Evolutionary conservation across 192 early-diverging fungal species (phyloP), one percentile per base, ranked within the genome.

Genomic region (Podila horticola): DNA sequence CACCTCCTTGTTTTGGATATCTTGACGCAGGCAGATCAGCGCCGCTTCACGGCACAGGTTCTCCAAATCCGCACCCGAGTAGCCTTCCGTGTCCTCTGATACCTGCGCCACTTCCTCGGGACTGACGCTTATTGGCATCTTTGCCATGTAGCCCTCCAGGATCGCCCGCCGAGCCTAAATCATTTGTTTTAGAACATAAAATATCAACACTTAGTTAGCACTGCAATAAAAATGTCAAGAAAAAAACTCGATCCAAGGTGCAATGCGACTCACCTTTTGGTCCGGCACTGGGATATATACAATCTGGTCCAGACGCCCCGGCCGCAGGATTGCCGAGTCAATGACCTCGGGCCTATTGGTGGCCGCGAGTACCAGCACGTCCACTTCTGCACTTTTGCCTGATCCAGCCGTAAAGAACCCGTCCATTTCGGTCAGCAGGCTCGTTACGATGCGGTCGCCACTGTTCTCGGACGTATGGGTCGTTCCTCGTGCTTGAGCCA

Each of bases 371-470:
- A 94, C 87, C 48, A 95, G 84, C 11, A 94, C 86, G 76, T 92
- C 86, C 8, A 88, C 79, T 58, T 86, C 67, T 15, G 83, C 76
- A 28, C 58, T 76, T 38, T 64, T 64, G 5, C 55, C 62, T 22
- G 74, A 31, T 24, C 20, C 50, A n/a, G 74, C 74, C 6, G 91
- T 82, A 30, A 92, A 84, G 64, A 94, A 83, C 0, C 92, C 92
- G 74, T 94, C 94, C 90, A 95, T 93, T 83, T 95, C 93, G 92
- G 87, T 91, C 24, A 98, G 85, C 58, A 98, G 86, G 28, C 91
- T 89, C 36, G 97, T 96, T n/a, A 96, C 95, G 28, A 97, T 94
- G 26, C 97, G 89, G 60, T 96, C 93, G 20, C 89, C 89, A 9
- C 94, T 95, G 69, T 94, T 94, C 72, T 97, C 95, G 1, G 93